phyloP scores from a whole-genome alignment of 805 yeast species.

The Kazachstania psychrophila region DNA sequence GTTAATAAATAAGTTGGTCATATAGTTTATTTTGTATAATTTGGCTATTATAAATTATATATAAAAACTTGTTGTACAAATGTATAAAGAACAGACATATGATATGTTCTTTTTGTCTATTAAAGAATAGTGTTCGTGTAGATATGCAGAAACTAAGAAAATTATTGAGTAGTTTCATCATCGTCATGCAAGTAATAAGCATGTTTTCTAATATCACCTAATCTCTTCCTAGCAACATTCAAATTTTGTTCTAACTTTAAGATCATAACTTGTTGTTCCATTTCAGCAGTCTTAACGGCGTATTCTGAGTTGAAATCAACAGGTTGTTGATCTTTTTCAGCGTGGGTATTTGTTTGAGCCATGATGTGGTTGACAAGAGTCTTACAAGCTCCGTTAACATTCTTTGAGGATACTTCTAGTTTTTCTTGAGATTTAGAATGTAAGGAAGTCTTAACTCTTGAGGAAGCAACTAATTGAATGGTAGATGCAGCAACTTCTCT shows the following conservation, averaged over 20 bases:
- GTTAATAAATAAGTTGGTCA: too few species aligned
- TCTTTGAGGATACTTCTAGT: slow-evolving; percentile 58
- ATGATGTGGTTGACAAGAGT: slow-evolving; percentile 63
- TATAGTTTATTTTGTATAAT: too few species aligned
- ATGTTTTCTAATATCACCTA: slow-evolving; percentile 76
- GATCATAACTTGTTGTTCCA: slow-evolving; percentile 91
- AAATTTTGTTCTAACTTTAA: slow-evolving; percentile 71
- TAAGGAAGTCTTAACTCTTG: slow-evolving; percentile 73
- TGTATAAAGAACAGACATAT: too few species aligned
- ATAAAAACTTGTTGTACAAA: too few species aligned
- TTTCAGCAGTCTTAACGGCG: slow-evolving; percentile 76
- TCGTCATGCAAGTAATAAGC: slow-evolving; percentile 42
- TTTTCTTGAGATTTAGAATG: slow-evolving; percentile 68
- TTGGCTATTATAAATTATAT: too few species aligned
- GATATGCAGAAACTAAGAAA: too few species aligned
- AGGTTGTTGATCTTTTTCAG: slow-evolving; percentile 29
- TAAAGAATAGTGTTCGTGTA: too few species aligned
- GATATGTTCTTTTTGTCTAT: neutral
- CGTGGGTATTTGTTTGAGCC: slow-evolving; percentile 36
- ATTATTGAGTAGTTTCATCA: too few species aligned
- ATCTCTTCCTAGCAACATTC: slow-evolving; percentile 60
- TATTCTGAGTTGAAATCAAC: slow-evolving; percentile 64
- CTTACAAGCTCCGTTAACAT: slow-evolving; percentile 70
- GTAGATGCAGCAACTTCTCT: slow-evolving; percentile 89
- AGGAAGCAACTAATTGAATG: slow-evolving; percentile 85